Base-by-base conservation (phyloP, 2,329 filamentous ascomycete species). In the Curvularia hawaiiensis region DNA sequence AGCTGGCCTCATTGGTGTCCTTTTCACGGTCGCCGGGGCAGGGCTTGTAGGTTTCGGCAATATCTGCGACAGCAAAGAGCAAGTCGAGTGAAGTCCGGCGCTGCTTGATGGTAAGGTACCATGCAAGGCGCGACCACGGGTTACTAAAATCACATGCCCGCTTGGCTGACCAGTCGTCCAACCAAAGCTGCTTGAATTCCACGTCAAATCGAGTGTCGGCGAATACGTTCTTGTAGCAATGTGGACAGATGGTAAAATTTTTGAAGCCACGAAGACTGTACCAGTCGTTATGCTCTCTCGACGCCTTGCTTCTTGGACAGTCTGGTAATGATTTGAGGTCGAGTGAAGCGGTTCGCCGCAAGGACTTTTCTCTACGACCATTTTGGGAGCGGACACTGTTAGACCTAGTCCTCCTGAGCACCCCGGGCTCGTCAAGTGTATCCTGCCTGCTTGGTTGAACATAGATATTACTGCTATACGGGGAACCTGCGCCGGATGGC, bases 61-160 rank as follows among this genome's bases (percentile, higher is more conserved):
- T 83, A 10, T 84, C 83, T 5, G 89, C 87, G 33, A 97, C 82
- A 38, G 85, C 83, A 57, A 89, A 85, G 30, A 97, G 81, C 5
- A 96, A 78, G 12, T 85, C 84, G 40, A 95, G 78, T 62, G 91
- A 87, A 3, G 83, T 80, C 18, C 85, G 80, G 12, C 85, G 78
- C 63, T 91, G 85, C 74, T 92, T 92, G 51, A 90, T 79, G 2
- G 88, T 93, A 61, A 96, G 82, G 3, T 93, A 82, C 86, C 90
- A 96, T 0, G 92, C 92, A 39, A 97, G 86, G 28, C 91, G 87
- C 67, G 91, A 89, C 91, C 92, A 97, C 0, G 89, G 85, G 12
- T 86, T 83, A 30, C 90, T 91, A 75, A 97, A 91, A 62, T 92
- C 89, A 77, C 94, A 98, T 45, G 84, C 81, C 8, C 90, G 82